Evolutionary conservation across 148 eudicot genomes (phyloP), one percentile per base, ranked within the genome.

Genomic region (Rhododendron ferrugineum): DNA sequence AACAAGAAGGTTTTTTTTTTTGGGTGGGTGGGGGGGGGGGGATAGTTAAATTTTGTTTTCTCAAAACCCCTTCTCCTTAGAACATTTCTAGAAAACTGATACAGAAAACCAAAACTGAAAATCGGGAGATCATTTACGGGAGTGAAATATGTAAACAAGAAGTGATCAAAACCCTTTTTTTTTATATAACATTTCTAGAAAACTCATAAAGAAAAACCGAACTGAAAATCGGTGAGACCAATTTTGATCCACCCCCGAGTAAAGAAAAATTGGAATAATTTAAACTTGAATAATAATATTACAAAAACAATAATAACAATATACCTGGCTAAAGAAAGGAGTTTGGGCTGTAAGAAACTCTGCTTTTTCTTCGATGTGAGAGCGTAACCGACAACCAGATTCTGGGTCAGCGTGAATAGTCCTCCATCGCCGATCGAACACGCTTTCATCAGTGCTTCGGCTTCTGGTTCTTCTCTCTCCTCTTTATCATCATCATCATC

Each of bases 291-390:
- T 5, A 56, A 56, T 1, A 49, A 49, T 49, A 11, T 11, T 49
- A 11, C 54, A 40, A 56, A 16, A 20, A 52, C 4, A 4, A 56
- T 4, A 5, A 18, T 18, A 6, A 56, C 14, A 0, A 66, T 32
- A 6, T 91, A 93, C 96, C 94, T 85, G 85, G 96, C 96, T 52
- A 93, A 83, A 47, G 85, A 18, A 56, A 91, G 86, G 64, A 94
- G 89, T 80, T 91, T 89, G 40, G 96, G 95, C 87, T 94, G 96
- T 90, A 94, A 92, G 70, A 94, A 94, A 86, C 96, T 94, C 89
- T 88, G 88, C 86, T 89, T 91, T 82, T 94, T 94, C 93, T 94
- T 94, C 2, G 93, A 78, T 16, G 96, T 94, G 50, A 94, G 90
- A 77, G 94, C 94, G 78, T 94, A 94, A 23, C 96, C 96, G 83